Base-by-base conservation (phyloP, 495 filamentous ascomycete species). In the Aspergillus carlsbadensis region DNA sequence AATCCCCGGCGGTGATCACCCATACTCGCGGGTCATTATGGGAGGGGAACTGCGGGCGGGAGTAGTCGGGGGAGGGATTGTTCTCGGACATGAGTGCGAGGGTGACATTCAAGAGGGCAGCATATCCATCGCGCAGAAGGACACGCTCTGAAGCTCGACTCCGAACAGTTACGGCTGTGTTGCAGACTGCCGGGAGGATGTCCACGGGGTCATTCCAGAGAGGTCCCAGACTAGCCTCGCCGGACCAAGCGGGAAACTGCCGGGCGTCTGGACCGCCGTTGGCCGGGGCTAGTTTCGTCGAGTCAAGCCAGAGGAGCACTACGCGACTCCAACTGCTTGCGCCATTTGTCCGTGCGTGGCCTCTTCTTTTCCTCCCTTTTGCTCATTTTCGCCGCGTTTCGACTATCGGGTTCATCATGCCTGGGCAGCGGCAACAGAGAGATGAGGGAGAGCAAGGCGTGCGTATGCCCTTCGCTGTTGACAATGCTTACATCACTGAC, bases 1-100 rank as follows among this genome's bases (percentile, higher is more conserved):
- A 88, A 59, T 90, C 78, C 17, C 88, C 86, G 43, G 88, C 87
- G 22, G 92, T 96, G 54, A 98, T 78, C 65, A 97, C 87, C 92
- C 94, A 98, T 68, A 90, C 87, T 54, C 84, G 80, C 21, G 83
- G 82, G 36, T 76, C 75, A 66, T 75, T 70, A 68, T 85, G 82
- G 47, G 75, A 67, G 24, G 85, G 84, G 65, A 86, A 87, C 35
- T 78, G 76, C 15, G 78, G 75, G 61, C 70, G 74, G 57, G 65
- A 65, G 63, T 56, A 60, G 56, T 76, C 69, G 67, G 61, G 59
- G 40, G 67, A 69, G 45, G 66, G 63, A 46, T 70, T 60, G 62
- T 67, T 73, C 43, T 76, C 71, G 41, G 66, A 59, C 74, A 76
- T 78, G 37, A 54, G 63, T 46, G 64, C 63, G 60, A 62, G 50